A percentile compares a stretch with the other conserved stretches of the same genome.
Evolutionary conservation across 2,329 filamentous ascomycete species (phyloP).

Genomic region (Dothideomycetes sp.): DNA sequence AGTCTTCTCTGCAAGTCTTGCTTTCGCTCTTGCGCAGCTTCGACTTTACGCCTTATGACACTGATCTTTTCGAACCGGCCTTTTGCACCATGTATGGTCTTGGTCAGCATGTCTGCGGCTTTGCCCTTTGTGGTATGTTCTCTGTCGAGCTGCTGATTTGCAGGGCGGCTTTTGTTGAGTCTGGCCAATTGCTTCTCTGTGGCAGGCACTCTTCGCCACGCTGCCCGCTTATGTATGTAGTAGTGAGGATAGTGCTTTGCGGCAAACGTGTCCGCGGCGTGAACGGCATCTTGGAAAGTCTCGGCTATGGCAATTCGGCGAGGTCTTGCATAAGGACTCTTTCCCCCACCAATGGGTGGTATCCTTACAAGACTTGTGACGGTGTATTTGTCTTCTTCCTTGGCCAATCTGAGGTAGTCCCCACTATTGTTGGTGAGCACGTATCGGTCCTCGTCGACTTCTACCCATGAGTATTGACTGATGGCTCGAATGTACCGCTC

Average conservation of each 20-base stretch:
- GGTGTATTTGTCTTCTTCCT: conserved; percentile 20
- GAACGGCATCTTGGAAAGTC: conserved; percentile 65
- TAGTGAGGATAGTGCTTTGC: conserved; percentile 27
- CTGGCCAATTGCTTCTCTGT: conserved; percentile 52
- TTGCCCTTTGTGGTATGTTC: conserved; percentile 63
- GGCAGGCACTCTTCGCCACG: conserved; percentile 61
- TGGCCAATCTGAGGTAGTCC: conserved; percentile 48
- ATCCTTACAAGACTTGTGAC: conserved; percentile 33
- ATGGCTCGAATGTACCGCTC: conserved; percentile 69
- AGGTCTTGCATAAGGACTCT: conserved; percentile 55
- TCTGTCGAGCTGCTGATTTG: conserved; percentile 42
- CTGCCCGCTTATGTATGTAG: conserved; percentile 54
- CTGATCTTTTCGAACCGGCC: conserved; percentile 39
- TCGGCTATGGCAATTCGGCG: conserved; percentile 53
- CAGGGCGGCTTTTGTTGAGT: conserved; percentile 53
- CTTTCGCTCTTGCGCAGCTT: conserved; percentile 25
- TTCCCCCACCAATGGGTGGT: conserved; percentile 20
- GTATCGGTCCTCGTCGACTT: conserved; percentile 58
- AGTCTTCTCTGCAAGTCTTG: conserved; percentile 27
- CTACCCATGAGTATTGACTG: conserved; percentile 74
- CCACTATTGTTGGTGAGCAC: conserved; percentile 53
- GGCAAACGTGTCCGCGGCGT: conserved; percentile 62
- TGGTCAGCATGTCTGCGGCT: conserved; percentile 85
- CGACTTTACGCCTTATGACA: conserved; percentile 7
- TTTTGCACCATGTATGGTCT: conserved; percentile 72